phyloP scores from a whole-genome alignment of 495 filamentous ascomycete genomes.

The Choiromyces venosus region DNA sequence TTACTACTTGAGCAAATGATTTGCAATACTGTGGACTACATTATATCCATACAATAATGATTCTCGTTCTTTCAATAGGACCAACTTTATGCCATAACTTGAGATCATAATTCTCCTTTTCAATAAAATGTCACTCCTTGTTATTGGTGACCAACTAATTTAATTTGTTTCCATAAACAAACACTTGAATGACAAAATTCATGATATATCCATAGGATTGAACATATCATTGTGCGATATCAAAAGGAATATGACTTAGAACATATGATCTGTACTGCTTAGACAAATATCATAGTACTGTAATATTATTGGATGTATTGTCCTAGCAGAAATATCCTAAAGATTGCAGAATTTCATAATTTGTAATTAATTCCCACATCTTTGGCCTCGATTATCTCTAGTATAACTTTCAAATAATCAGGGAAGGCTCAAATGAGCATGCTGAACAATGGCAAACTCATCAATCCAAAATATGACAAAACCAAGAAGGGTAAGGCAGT shows the following conservation, averaged over 20 bases:
- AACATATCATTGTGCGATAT: background rate
- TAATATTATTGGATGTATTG: conserved; percentile 27
- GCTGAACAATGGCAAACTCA: background rate
- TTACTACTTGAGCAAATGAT: no score
- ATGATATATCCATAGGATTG: no score
- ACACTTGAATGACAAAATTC: no score
- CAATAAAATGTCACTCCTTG: no score
- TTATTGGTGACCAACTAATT: no score
- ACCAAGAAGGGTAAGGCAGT: conserved; percentile 6
- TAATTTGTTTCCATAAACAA: no score
- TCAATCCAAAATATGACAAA: conserved; percentile 13
- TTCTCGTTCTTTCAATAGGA: no score
- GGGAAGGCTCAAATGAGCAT: conserved; percentile 5
- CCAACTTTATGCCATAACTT: no score
- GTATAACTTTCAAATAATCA: conserved; percentile 9
- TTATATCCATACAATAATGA: no score
- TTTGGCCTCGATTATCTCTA: conserved; percentile 23
- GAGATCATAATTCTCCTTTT: no score
- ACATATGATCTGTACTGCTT: conserved; percentile 4
- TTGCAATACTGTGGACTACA: no score
- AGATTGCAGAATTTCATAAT: conserved; percentile 20
- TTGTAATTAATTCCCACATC: conserved; percentile 12
- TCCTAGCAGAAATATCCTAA: conserved; percentile 28
- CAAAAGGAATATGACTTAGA: background rate
- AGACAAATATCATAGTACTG: background rate